Conservation (phyloP, 2,329 filamentous ascomycete species). For the Paraconiothyrium brasiliense region DNA sequence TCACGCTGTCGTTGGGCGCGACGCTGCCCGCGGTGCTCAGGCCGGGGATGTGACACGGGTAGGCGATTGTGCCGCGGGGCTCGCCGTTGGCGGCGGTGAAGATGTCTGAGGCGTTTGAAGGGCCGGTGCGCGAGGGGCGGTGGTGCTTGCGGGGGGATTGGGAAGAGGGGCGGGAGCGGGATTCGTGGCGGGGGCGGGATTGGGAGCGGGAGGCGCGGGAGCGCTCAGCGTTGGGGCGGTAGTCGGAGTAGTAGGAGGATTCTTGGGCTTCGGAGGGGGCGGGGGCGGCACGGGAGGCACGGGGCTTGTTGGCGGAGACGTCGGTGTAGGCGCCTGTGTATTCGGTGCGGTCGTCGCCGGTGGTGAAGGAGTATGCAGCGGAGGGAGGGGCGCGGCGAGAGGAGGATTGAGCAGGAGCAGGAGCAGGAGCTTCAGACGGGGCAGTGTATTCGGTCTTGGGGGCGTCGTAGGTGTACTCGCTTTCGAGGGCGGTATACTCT, state of each 20-base stretch:
- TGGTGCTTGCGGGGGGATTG: conserved; percentile 47
- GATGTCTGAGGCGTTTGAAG: conserved; percentile 39
- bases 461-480: conserved; percentile 28
- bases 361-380: conserved; percentile 59
- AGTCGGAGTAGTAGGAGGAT: conserved; percentile 53
- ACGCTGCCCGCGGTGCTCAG: conserved; percentile 52
- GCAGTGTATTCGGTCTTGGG: conserved; percentile 42
- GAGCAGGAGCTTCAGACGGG: conserved; percentile 36
- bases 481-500: conserved; percentile 18
- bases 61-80: conserved; percentile 61
- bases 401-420: conserved; percentile 17
- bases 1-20: conserved; percentile 43
- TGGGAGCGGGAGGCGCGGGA: conserved; percentile 24
- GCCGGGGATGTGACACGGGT: conserved; percentile 66
- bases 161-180: conserved; percentile 42
- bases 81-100: conserved; percentile 52
- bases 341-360: conserved; percentile 54
- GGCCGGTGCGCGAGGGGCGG: conserved; percentile 38
- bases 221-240: conserved; percentile 50
- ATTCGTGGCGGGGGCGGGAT: conserved; percentile 32
- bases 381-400: conserved; percentile 46
- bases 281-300: conserved; percentile 27
- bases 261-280: conserved; percentile 40
- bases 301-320: conserved; percentile 30
- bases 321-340: conserved; percentile 54